Evolutionary conservation across 805 yeast genomes (phyloP), one percentile per base, ranked within the genome.

Genomic region (Wickerhamomyces ciferrii): DNA sequence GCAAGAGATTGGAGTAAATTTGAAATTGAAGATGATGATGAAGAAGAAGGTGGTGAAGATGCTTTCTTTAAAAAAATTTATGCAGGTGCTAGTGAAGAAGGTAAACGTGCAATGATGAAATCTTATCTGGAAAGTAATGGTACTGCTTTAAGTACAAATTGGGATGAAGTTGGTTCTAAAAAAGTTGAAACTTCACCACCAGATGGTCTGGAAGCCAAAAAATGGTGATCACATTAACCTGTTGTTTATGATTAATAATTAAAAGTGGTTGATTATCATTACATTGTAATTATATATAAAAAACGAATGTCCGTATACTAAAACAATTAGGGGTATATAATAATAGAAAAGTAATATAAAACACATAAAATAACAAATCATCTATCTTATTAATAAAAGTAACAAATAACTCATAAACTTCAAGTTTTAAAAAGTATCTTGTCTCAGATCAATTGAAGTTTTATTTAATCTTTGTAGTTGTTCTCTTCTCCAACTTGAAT

Each of bases 101-200:
- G 96, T 1, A 72, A 72, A 54, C 73, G 95, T 43, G 99, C 99
- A 2, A 94, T 94, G 98, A 85, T 88, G 96, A 94, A 94, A 68
- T 87, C 96, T 44, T 94, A 78, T 58, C 73, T 80, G n/a, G 97
- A 94, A 66, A 87, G 96, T 55, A 85, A 87, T 56, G 99, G 99
- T 19, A 94, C 99, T 0, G 80, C 96, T 2, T 70, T 94, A 48
- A 87, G 96, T 41, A 94, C 99, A 4, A 87, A 88, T 60, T 94
- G 99, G 99, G 76, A 69, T 11, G 96, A 89, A 49, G 98, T 95
- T 2, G 71, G 78, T 35, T 71, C 76, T 46, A 80, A 79, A 48
- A 72, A 63, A 19, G 85, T 84, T 39, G 60, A 59, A 18, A 52
- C 54, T 11, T 19, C 51, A 39, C 60, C 61, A 20, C 61, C 61